Conservation (phyloP, 345 rosid species). For the Camelina neglecta region DNA sequence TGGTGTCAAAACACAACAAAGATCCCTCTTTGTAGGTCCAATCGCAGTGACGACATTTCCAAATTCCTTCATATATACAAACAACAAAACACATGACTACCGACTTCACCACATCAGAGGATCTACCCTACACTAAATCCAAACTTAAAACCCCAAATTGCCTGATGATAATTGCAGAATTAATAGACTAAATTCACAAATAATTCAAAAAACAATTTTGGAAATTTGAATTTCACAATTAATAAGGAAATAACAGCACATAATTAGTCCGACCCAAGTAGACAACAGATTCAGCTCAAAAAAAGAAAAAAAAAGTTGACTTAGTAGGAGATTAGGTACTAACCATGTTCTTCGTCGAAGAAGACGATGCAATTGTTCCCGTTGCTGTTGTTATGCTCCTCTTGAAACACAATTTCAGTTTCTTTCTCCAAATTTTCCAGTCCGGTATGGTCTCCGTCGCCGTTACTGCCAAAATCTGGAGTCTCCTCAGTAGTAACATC, state of each 20-base stretch:
- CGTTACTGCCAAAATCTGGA: constrained; percentile 10
- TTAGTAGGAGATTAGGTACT: not conserved
- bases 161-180: not conserved
- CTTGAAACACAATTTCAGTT: constrained; percentile 14
- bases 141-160: not conserved
- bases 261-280: not conserved
- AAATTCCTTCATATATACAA: constrained; percentile 44
- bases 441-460: not conserved
- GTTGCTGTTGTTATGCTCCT: constrained; percentile 17
- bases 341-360: constrained; percentile 43
- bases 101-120: constrained; percentile 2
- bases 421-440: not conserved
- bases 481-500: constrained; percentile 19
- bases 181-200: not conserved
- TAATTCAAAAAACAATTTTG: not conserved
- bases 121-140: constrained; percentile 20
- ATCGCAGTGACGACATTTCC: constrained; percentile 51
- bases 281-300: not conserved
- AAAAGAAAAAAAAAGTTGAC: too few relatives aligned
- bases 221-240: not conserved
- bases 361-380: constrained; percentile 26
- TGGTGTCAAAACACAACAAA: constrained; percentile 44
- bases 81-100: constrained; percentile 37
- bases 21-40: constrained; percentile 46
- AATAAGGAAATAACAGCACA: not conserved